These are phyloP conservation scores for Globisporangium lucens DNA, from an alignment of 352 stramenopile genomes.

Conservation along the genomic window DNA sequence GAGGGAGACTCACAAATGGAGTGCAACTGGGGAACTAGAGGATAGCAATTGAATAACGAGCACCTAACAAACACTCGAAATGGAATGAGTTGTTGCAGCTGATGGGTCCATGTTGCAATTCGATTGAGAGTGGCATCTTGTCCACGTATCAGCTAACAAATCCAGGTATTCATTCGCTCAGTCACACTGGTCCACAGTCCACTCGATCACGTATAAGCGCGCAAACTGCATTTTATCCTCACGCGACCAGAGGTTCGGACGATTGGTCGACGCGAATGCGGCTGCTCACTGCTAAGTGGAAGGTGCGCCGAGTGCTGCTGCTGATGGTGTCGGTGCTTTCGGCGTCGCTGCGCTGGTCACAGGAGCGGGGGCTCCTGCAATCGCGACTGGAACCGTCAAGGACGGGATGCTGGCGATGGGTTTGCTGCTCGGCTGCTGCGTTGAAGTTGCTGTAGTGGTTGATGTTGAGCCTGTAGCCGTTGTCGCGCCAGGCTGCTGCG, in stretches of 20 bases:
- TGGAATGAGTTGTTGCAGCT: not conserved
- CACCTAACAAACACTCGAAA: not conserved
- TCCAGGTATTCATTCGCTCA: not conserved
- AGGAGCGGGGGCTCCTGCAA: not conserved
- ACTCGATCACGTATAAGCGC: not conserved
- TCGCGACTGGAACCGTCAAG: not conserved
- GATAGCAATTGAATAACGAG: not conserved
- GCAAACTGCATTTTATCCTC: too few species aligned
- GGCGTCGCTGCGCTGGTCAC: not conserved
- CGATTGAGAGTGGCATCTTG: too few species aligned
- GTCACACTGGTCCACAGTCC: not conserved
- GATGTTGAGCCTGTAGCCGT: not conserved
- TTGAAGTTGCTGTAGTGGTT: not conserved
- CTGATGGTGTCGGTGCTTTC: not conserved
- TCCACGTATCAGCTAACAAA: not conserved
- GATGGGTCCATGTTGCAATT: not conserved
- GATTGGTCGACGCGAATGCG: not conserved
- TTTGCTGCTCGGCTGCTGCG: not conserved
- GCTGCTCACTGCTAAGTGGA: not conserved
- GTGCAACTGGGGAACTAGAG: not conserved
- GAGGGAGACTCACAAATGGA: not conserved
- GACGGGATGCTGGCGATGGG: not conserved
- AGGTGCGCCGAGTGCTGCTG: not conserved
- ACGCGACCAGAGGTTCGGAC: not conserved
- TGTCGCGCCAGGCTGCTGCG: not conserved